phyloP scores from a whole-genome alignment of 306 rosid genomes.

The Begonia masoniana region DNA sequence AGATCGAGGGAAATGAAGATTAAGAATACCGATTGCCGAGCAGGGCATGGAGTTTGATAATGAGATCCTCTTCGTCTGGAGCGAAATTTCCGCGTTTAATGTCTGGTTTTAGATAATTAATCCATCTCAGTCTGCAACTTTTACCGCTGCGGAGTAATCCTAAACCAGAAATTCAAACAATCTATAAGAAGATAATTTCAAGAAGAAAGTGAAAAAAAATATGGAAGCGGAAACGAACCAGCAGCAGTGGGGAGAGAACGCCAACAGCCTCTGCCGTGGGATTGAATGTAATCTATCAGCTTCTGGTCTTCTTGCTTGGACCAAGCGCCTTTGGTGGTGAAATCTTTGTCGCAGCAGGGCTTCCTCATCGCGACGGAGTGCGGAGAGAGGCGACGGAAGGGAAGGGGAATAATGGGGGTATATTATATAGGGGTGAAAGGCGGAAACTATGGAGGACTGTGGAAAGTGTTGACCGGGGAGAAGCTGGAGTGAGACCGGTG shows the following conservation, averaged over 20 bases:
- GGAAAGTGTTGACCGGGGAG: slow-evolving; percentile 23
- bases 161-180: slow-evolving; percentile 4
- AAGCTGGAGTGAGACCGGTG: slow-evolving; percentile 31
- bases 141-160: slow-evolving; percentile 65
- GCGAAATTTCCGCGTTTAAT: slow-evolving; percentile 60
- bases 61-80: slow-evolving; percentile 69
- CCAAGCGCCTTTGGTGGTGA: slow-evolving; percentile 62
- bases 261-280: slow-evolving; percentile 63
- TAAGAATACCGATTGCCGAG: slow-evolving; percentile 54
- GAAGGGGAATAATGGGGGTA: slow-evolving; percentile 10
- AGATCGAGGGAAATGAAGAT: no score
- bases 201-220: background rate
- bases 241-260: slow-evolving; percentile 63
- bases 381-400: background rate
- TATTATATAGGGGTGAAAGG: slow-evolving; percentile 11
- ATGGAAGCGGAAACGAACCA: slow-evolving; percentile 18
- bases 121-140: slow-evolving; percentile 75
- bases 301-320: slow-evolving; percentile 65
- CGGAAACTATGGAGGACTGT: background rate
- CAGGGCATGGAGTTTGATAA: slow-evolving; percentile 67
- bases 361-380: slow-evolving; percentile 25
- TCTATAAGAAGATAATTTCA: background rate
- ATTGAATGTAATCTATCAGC: slow-evolving; percentile 38
- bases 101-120: slow-evolving; percentile 53
- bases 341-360: slow-evolving; percentile 52